A percentile compares a stretch with the other conserved stretches of the same genome.
These are phyloP conservation scores for Exophiala viscosa DNA, from an alignment of 2,329 filamentous ascomycete species.

Conservation along the genomic window DNA sequence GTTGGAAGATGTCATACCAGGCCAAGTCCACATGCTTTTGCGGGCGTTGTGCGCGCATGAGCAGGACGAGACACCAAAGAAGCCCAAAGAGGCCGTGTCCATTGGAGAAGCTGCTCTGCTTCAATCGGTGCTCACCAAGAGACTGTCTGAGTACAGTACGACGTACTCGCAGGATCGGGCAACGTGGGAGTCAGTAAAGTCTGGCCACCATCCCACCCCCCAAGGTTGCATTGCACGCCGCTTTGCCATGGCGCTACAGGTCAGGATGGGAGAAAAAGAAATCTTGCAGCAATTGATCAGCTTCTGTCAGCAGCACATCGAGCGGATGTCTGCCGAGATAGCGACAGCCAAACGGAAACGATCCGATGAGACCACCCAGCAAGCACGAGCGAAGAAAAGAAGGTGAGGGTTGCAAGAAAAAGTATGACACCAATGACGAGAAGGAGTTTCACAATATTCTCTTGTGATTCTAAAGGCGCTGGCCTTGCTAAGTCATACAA, in stretches of 20 bases:
- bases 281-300: conserved; percentile 56
- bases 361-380: conserved; percentile 19
- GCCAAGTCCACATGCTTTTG: conserved; percentile 39
- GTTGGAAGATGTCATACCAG: conserved; percentile 36
- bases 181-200: conserved; percentile 33
- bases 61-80: conserved; percentile 1
- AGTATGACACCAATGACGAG: conserved; percentile 1
- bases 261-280: conserved; percentile 69
- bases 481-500: conserved; percentile 25
- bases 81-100: conserved; percentile 15
- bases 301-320: conserved; percentile 34
- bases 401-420: conserved; percentile 9
- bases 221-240: conserved; percentile 34
- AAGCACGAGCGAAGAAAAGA: conserved; percentile 14
- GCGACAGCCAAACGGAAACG: conserved; percentile 32
- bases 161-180: conserved; percentile 51
- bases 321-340: conserved; percentile 32
- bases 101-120: conserved; percentile 24
- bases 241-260: conserved; percentile 59
- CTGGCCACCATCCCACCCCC: conserved; percentile 25
- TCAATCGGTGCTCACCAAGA: conserved; percentile 30
- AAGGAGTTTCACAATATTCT: conserved; percentile 4
- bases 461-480: conserved; percentile 18
- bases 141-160: conserved; percentile 50
- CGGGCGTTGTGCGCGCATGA: conserved; percentile 31